Base-by-base conservation (phyloP, 371 early-diverging fungal species). In the Batrachochytrium dendrobatidis region DNA sequence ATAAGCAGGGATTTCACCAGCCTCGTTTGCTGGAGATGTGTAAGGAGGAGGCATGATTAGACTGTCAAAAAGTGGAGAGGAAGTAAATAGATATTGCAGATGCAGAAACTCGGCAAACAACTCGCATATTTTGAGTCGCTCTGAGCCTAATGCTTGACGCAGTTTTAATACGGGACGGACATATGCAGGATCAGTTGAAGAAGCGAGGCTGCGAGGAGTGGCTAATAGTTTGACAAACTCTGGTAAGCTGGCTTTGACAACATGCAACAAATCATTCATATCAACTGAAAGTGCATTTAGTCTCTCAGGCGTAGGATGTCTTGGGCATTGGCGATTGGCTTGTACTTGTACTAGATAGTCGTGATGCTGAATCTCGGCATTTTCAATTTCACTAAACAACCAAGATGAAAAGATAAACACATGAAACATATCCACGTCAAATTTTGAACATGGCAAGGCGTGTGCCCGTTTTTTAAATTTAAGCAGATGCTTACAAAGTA, bases 111-210 rank as follows among this genome's bases (percentile, higher is more conserved):
- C 97, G 2, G 97, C 97, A 81, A 94, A 90, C 55, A 96, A 82
- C 73, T 96, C 97, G 67, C 94, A 93, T 8, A 91, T 87, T 63
- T 90, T 88, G 46, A 96, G 76, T 4, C 95, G 78, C 69, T 94
- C 95, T 62, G 91, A 89, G 5, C 97, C 97, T 34, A 96, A 77
- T 5, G 95, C 93, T 22, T 68, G 73, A 33, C 81, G 75, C 45
- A 75, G 73, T 12, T 89, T 88, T 15, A 85, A 70, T n/a, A n/a
- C n/a, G n/a, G n/a, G n/a, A n/a, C n/a, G n/a, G n/a, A n/a, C n/a
- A n/a, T n/a, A n/a, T 8, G 87, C 79, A 2, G 86, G 87, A 8
- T 76, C 80, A 10, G 83, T 79, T 26, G 79, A 33, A 51, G 56
- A 25, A 51, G 59, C 66, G 55, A 56, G 32, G 75, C 80, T 74